Conservation (phyloP, 164 flowering plant species). For the Kingdonia uniflora region DNA sequence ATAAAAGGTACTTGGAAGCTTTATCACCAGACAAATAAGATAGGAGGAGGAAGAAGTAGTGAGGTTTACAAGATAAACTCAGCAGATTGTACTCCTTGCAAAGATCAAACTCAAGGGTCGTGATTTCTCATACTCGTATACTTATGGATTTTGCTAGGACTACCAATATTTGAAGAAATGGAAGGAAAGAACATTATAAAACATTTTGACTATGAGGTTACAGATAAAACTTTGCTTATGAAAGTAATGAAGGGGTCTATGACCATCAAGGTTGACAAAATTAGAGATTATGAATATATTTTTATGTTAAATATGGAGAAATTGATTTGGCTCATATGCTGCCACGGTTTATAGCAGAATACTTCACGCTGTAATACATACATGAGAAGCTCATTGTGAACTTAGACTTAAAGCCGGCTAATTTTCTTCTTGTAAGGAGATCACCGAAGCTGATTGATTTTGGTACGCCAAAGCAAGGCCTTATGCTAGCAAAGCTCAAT, state of each 20-base stretch:
- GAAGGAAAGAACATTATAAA: conserved; percentile 78
- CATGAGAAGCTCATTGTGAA: conserved; percentile 96
- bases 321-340: too few relatives aligned
- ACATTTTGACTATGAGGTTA: conserved; percentile 91
- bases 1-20: conserved; percentile 91
- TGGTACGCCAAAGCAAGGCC: conserved; percentile 93
- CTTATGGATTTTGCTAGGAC: conserved; percentile 95
- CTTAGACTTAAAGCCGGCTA: conserved; percentile 95
- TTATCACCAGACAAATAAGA: conserved; percentile 93
- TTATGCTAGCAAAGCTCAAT: too few relatives aligned
- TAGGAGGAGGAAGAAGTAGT: conserved; percentile 98
- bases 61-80: conserved; percentile 97
- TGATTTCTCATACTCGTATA: conserved; percentile 90
- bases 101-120: conserved; percentile 96
- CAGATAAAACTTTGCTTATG: too few relatives aligned
- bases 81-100: conserved; percentile 71
- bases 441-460: conserved; percentile 90
- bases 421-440: conserved; percentile 91
- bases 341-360: conserved; percentile 86
- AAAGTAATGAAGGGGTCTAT: too few relatives aligned
- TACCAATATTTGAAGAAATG: conserved; percentile 68
- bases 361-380: conserved; percentile 85
- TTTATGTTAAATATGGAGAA: too few relatives aligned
- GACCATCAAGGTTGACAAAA: neutral
- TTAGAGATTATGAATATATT: too few relatives aligned